Evolutionary conservation across 192 early-diverging fungal species (phyloP), one percentile per base, ranked within the genome.

Genomic region (Lobosporangium transversale): DNA sequence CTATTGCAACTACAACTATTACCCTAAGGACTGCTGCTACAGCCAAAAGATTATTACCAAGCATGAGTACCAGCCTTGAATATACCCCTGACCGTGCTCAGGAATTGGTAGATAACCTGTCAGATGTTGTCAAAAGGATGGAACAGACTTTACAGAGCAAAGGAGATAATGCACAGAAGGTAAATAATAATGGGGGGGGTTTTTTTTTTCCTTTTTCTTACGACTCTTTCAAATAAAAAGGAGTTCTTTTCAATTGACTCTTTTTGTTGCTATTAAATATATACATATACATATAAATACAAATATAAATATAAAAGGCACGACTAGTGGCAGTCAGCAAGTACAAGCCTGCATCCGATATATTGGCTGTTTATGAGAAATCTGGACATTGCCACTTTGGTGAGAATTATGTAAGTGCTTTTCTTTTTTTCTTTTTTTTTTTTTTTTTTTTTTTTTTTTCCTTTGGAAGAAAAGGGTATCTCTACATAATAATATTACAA

Each of bases 301-400:
- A n/a, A n/a, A n/a, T n/a, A n/a, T n/a, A n/a, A n/a, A n/a, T n/a
- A n/a, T n/a, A 40, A 36, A 66, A 81, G 62, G 85, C 80, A 15
- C 87, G 91, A 0, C 79, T 99, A 40, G 97, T 99, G 0, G 96
- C 97, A 0, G 95, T 99, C 33, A 94, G 91, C 81, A 99, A 99
- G 79, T 90, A 89, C 40, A 98, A 97, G 81, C 94, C 96, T 17
- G 84, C 81, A 17, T 86, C 86, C 6, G 95, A 94, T 80, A 85
- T 99, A 32, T 43, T 84, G 64, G 85, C 82, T 0, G 92, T 91
- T 4, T 95, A 98, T 68, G 84, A 90, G 32, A 73, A 64, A 20
- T 52, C 68, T n/a, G 93, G 94, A 0, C 97, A 99, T 40, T 85
- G 92, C 21, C 94, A 99, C 62, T 99, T 98, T 83, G 97, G 97